phyloP scores from a whole-genome alignment of 768 basidiomycete species.

The Rhizopogon rudus region DNA sequence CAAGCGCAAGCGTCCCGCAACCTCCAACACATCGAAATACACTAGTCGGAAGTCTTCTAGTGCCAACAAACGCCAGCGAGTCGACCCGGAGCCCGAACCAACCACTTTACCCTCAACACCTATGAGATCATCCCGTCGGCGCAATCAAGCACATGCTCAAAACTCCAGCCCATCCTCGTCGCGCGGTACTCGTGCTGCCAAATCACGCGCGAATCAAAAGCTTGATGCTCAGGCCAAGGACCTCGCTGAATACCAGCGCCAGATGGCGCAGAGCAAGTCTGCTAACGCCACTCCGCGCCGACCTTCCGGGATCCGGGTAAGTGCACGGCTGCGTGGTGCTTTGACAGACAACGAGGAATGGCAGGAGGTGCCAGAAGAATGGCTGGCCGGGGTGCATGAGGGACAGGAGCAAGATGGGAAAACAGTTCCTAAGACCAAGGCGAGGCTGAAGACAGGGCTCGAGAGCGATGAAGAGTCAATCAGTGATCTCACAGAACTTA shows the following conservation, averaged over 20 bases:
- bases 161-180: slow-evolving; percentile 22
- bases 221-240: slow-evolving; percentile 67
- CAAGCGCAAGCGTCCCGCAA: slow-evolving; percentile 39
- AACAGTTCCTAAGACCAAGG: slow-evolving; percentile 8
- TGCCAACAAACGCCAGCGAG: slow-evolving; percentile 22
- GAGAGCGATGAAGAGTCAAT: slow-evolving; percentile 58
- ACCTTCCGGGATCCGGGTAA: slow-evolving; percentile 56
- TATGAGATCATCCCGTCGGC: slow-evolving; percentile 11
- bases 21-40: slow-evolving; percentile 20
- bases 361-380: slow-evolving; percentile 78
- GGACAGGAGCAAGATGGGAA: slow-evolving; percentile 13
- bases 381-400: slow-evolving; percentile 34
- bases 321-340: slow-evolving; percentile 57
- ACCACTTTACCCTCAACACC: slow-evolving; percentile 4
- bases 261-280: slow-evolving; percentile 21
- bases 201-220: slow-evolving; percentile 65
- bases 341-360: slow-evolving; percentile 57
- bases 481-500: slow-evolving; percentile 75
- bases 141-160: slow-evolving; percentile 2
- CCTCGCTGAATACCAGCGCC: slow-evolving; percentile 56
- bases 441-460: slow-evolving; percentile 44
- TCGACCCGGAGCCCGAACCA: slow-evolving; percentile 1
- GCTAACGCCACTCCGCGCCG: slow-evolving; percentile 18
- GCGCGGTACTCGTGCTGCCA: slow-evolving; percentile 58
- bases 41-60: slow-evolving; percentile 14